Evolutionary conservation across 495 filamentous ascomycete species (phyloP), one percentile per base, ranked within the genome.

Genomic region (Tuber calosporum): DNA sequence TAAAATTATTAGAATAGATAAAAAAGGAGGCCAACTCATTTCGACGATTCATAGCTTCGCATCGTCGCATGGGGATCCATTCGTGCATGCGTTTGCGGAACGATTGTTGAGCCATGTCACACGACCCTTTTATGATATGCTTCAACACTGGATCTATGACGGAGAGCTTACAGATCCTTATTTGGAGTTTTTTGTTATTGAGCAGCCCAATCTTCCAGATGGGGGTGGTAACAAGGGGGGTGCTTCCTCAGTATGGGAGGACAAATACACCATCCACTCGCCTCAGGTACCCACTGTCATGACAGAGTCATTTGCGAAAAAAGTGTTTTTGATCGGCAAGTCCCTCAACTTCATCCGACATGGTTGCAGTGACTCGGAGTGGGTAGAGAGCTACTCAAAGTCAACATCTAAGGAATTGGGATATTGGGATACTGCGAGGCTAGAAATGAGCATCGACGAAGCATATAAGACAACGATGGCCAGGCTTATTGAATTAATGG

Each of bases 391-490:
- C 4, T 98, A 98, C 83, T 97, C 93, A n/a, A 96, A 95, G 82
- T 90, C 89, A 41, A 90, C 93, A 1, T 97, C 93, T 8, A 96
- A 93, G 83, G 93, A 97, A 83, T 87, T 99, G 38, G 87, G 87
- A 70, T 97, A 99, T 82, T 95, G 95, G 66, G 94, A 98, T 83
- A 98, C 94, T 4, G 92, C 93, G 1, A 93, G 90, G 5, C 85
- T 99, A 6, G 93, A 97, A 79, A 88, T 89, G 2, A 97, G 92
- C 77, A 98, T 99, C 79, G 94, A 97, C 76, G 92, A 97, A 78
- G 96, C 96, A 8, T 97, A 99, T 84, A 96, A 95, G 81, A 93
- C 92, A 8, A 98, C 95, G 0, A 98, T 97, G 95, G 92, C 91
- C 53, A 89, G 94, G 11, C 86, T 99, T n/a, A 96, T 97, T 75